Conservation (phyloP, 148 eudicot species). For the Fallopia convolvulus region DNA sequence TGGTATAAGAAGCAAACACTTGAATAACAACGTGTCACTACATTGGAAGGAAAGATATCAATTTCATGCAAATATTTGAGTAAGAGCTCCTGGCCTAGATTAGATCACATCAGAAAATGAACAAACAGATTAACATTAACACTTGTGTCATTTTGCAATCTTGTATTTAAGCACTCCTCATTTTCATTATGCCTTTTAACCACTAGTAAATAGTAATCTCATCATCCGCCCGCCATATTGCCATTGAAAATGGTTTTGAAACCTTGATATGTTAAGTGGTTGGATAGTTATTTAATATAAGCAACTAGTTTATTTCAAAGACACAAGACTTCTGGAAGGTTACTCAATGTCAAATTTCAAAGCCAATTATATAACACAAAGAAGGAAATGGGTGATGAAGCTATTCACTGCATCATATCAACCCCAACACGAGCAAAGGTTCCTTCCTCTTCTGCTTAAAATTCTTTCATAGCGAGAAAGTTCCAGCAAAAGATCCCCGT, state of each 20-base stretch:
- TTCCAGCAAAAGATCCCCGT: too few relatives aligned
- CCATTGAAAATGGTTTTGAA: background rate
- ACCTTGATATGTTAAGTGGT: background rate
- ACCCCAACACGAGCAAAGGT: too few relatives aligned
- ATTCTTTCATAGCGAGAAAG: too few relatives aligned
- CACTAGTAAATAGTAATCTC: background rate
- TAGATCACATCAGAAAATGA: background rate
- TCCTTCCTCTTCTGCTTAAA: too few relatives aligned
- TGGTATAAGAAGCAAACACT: background rate
- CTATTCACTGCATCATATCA: background rate
- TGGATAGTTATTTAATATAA: background rate
- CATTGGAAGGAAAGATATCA: background rate
- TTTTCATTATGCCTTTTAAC: background rate
- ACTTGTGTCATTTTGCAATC: background rate
- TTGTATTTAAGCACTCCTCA: background rate
- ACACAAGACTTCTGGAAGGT: too few relatives aligned
- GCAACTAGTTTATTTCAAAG: background rate
- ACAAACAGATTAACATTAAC: background rate
- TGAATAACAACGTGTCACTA: background rate
- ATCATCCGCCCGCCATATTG: background rate
- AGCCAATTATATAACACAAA: background rate
- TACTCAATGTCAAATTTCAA: background rate
- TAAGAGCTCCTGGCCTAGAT: background rate
- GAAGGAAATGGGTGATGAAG: background rate
- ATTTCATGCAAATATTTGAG: background rate